Evolutionary conservation across 108 stramenopile species (phyloP).

Genomic region (Nitzschia putrida): DNA sequence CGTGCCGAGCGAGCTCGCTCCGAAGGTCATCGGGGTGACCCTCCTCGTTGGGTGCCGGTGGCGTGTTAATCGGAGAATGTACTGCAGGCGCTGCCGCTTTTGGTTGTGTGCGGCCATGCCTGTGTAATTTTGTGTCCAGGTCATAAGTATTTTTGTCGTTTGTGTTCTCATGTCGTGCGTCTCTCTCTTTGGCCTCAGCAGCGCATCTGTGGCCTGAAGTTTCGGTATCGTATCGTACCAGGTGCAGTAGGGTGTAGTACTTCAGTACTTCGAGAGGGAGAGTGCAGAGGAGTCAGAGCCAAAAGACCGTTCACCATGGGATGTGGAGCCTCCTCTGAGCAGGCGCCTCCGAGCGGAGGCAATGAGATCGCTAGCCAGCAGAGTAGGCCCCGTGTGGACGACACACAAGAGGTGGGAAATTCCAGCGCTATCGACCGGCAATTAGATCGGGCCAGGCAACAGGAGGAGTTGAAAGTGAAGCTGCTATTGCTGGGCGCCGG

Average conservation of each 20-base stretch:
- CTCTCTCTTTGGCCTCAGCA: background rate
- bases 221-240: too few species aligned
- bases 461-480: conserved; percentile 88
- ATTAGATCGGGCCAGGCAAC: conserved; percentile 47
- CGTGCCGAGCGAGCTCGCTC: background rate
- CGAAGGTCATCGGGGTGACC: conserved; percentile 23
- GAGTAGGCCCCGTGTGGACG: conserved; percentile 23
- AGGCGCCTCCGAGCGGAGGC: conserved; percentile 18
- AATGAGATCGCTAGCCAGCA: conserved; percentile 9
- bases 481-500: conserved; percentile 97
- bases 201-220: too few species aligned
- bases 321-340: conserved; percentile 50
- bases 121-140: conserved; percentile 3
- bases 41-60: background rate
- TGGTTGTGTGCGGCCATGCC: background rate
- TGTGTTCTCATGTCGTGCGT: background rate
- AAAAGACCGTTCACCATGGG: conserved; percentile 40
- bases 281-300: background rate
- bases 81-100: background rate
- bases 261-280: background rate
- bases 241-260: too few species aligned
- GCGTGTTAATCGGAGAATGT: conserved; percentile 3
- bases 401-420: conserved; percentile 40
- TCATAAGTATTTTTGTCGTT: conserved; percentile 19
- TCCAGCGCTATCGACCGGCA: conserved; percentile 51